phyloP scores from a whole-genome alignment of 2,329 filamentous ascomycete species.

The Nannizzia gypsea region DNA sequence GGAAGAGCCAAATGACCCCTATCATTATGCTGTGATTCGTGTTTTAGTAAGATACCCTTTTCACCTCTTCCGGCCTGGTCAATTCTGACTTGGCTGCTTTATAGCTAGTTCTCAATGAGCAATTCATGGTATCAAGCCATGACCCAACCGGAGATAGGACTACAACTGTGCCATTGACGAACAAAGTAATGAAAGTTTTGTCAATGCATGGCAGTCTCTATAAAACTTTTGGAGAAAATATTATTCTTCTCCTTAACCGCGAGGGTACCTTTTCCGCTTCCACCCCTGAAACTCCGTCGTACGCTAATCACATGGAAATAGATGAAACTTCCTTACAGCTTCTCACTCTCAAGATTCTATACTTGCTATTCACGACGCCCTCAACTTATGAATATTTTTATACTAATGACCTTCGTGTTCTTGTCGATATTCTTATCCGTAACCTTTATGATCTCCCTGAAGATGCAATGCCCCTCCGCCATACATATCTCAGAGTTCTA shows the following conservation, averaged over 20 bases:
- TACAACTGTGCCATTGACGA: constrained; percentile 54
- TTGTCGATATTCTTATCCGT: constrained; percentile 89
- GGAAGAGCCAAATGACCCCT: constrained; percentile 79
- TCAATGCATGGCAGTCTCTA: constrained; percentile 68
- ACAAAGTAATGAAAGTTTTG: constrained; percentile 84
- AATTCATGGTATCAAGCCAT: constrained; percentile 78
- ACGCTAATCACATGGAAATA: constrained; percentile 15
- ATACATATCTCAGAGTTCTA: constrained; percentile 88
- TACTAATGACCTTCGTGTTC: constrained; percentile 87
- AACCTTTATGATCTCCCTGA: constrained; percentile 93
- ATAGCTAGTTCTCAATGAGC: constrained; percentile 89
- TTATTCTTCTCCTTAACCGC: constrained; percentile 87
- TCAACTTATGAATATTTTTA: constrained; percentile 97
- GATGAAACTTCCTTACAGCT: constrained; percentile 85
- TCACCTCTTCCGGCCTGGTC: constrained; percentile 36
- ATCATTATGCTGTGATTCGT: constrained; percentile 88
- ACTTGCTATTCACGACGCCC: constrained; percentile 84
- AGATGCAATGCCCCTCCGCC: constrained; percentile 59
- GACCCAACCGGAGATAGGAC: constrained; percentile 32
- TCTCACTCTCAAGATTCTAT: constrained; percentile 90
- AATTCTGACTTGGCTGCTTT: constrained; percentile 15
- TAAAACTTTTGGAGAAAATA: constrained; percentile 94
- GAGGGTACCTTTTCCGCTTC: constrained; percentile 45
- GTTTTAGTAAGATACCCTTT: constrained; percentile 56
- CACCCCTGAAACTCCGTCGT: not conserved